Base-by-base conservation (phyloP, 768 basidiomycete species). In the Suillus discolor region DNA sequence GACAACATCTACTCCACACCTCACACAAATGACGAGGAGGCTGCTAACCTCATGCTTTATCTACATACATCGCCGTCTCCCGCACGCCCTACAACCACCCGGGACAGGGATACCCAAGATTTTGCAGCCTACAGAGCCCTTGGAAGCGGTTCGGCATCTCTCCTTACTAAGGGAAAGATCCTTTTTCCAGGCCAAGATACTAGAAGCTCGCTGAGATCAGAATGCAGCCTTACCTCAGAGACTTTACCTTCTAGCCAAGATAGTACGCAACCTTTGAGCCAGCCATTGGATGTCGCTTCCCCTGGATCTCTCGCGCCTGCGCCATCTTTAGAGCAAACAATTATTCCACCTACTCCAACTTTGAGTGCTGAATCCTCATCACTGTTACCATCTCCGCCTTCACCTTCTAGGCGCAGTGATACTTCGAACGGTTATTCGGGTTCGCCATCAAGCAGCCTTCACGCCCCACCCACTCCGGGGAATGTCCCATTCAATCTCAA, bases 31-130 rank as follows among this genome's bases (percentile, higher is more conserved):
- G 89, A 87, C 67, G 75, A 77, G 42, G 93, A 94, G 71, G 93
- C 93, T 0, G 92, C 93, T n/a, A 91, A 92, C 72, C 78, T 94
- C 53, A 91, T 95, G 87, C 79, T 94, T 25, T 92, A 86, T 77
- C 84, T 95, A 61, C 93, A 93, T 49, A 93, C 92, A 7, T 93
- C 91, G 1, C 93, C 93, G 0, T 93, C 92, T 0, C 93, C 93
- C 11, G 91, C 83, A 23, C 87, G 92, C 47, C 84, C 85, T 25
- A 77, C 82, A 18, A 83, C 82, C 51, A 85, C 83, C 42, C 77
- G 79, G 44, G 74, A 77, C 31, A 72, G 66, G 36, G 85, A 87
- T 49, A 71, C 80, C 6, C 84, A 81, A 68, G 89, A 91, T 69
- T 67, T 81, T 41, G 81, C 83, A 7, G 84, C 88, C 20, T 89